These are phyloP conservation scores for Fusarium sp. DNA, from an alignment of 2,329 filamentous ascomycete species.

Conservation along the genomic window DNA sequence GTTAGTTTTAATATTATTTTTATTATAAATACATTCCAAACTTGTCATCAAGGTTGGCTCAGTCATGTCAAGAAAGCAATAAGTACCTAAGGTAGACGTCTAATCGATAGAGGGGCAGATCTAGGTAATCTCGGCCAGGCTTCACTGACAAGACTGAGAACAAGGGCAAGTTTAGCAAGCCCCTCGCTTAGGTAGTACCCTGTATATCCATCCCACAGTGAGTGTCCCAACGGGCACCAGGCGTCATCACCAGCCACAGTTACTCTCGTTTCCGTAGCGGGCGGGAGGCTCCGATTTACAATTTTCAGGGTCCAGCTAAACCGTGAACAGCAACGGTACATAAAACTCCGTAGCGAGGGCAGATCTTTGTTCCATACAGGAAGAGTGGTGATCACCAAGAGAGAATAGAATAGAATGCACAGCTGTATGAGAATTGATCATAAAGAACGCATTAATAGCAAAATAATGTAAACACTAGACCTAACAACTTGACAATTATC, in stretches of 20 bases:
- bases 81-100: slow-evolving; percentile 8
- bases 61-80: slow-evolving; percentile 8
- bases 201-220: slow-evolving; percentile 6
- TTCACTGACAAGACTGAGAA: not conserved
- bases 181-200: slow-evolving; percentile 24
- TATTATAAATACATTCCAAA: not conserved
- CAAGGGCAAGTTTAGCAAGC: slow-evolving; percentile 20
- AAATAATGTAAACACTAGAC: not conserved
- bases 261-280: not conserved
- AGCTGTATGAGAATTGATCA: not conserved
- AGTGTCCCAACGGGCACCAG: not conserved
- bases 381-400: not conserved
- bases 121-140: not conserved
- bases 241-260: slow-evolving; percentile 29
- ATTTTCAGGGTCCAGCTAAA: slow-evolving; percentile 28
- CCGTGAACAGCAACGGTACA: not conserved
- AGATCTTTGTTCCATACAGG: not conserved
- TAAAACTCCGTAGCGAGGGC: not conserved
- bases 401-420: not conserved
- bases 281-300: slow-evolving; percentile 16
- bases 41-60: not conserved
- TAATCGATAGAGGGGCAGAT: slow-evolving; percentile 31
- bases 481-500: not conserved
- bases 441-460: not conserved
- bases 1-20: not conserved